Conservation (phyloP, 2,329 filamentous ascomycete genomes). For the Penicillium sp. region DNA sequence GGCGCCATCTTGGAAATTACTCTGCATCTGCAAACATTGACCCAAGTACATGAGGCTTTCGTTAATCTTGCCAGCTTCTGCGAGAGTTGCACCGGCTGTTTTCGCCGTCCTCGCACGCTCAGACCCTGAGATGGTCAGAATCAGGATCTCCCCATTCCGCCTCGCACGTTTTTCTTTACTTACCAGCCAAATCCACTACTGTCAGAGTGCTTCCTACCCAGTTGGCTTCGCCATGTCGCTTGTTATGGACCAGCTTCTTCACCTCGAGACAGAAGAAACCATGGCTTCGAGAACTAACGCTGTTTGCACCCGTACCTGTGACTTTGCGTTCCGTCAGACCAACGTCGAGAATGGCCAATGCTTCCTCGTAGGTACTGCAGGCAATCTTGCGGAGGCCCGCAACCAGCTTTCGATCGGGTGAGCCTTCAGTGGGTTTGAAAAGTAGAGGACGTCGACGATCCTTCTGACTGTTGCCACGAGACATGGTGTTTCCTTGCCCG, state of each 20-base stretch:
- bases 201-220: conserved; percentile 81
- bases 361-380: conserved; percentile 77
- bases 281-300: conserved; percentile 85
- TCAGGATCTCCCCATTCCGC: not conserved
- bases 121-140: conserved; percentile 54
- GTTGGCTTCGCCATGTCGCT: conserved; percentile 52
- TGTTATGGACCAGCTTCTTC: conserved; percentile 66
- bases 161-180: conserved; percentile 17
- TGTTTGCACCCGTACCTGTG: conserved; percentile 88
- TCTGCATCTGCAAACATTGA: conserved; percentile 94
- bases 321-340: conserved; percentile 83
- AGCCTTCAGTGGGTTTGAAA: conserved; percentile 88
- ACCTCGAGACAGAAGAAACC: conserved; percentile 96
- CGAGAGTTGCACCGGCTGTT: conserved; percentile 86
- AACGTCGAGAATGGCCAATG: conserved; percentile 83
- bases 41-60: conserved; percentile 97
- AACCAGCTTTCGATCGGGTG: conserved; percentile 89
- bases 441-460: conserved; percentile 76
- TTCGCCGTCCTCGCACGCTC: conserved; percentile 91
- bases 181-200: conserved; percentile 84
- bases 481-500: conserved; percentile 38
- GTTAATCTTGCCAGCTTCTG: conserved; percentile 97
- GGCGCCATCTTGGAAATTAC: conserved; percentile 67
- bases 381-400: conserved; percentile 87
- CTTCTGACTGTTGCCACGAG: conserved; percentile 54